These are phyloP conservation scores for Aspergillus affinis DNA, from an alignment of 495 filamentous ascomycete genomes.

Conservation along the genomic window DNA sequence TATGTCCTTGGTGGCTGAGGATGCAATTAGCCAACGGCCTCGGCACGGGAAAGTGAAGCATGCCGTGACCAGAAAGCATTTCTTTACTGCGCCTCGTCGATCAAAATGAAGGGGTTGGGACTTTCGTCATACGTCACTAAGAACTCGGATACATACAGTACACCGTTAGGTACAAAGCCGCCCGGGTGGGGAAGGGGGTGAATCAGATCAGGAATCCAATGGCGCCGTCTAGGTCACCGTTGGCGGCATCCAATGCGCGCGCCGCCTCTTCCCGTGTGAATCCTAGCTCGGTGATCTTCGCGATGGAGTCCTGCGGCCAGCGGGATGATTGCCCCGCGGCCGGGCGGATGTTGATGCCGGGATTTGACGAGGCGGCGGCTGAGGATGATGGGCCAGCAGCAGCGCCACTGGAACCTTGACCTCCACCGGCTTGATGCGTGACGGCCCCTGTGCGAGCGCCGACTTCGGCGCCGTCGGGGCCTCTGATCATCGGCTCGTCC, in stretches of 20 bases:
- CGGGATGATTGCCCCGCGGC: constrained; percentile 33
- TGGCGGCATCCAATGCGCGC: constrained; percentile 75
- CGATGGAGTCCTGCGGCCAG: constrained; percentile 43
- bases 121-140: neutral
- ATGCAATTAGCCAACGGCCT: neutral
- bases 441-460: constrained; percentile 84
- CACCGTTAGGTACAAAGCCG: neutral
- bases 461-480: constrained; percentile 81
- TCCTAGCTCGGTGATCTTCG: constrained; percentile 75
- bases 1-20: neutral
- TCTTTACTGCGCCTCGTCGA: neutral
- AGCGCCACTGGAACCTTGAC: constrained; percentile 22
- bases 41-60: too few species aligned
- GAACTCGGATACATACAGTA: neutral
- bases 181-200: neutral
- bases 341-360: constrained; percentile 32
- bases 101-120: neutral
- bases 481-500: constrained; percentile 81
- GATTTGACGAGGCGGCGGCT: constrained; percentile 27
- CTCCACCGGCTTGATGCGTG: constrained; percentile 52
- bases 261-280: constrained; percentile 76
- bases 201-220: constrained; percentile 73
- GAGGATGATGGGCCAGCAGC: constrained; percentile 31
- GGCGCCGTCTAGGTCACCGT: constrained; percentile 83
- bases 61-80: neutral